Evolutionary conservation across 2,329 filamentous ascomycete species (phyloP), one percentile per base, ranked within the genome.

Genomic region (Aspergillus eucalypticola): DNA sequence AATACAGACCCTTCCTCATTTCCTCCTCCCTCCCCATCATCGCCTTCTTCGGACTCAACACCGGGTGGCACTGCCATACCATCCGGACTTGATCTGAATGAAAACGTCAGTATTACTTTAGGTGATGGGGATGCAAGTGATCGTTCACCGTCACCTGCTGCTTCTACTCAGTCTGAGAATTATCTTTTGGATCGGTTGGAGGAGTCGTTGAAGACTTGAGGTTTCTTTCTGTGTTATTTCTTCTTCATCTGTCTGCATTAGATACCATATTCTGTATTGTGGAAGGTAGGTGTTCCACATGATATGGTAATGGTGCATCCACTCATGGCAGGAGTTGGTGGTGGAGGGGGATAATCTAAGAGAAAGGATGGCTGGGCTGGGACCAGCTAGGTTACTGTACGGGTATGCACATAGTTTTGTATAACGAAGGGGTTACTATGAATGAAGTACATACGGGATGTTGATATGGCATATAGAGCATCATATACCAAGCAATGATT

Each of bases 171-270:
- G 19, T 69, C 67, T 0, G 66, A 63, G 53, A 70, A 70, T 52
- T 64, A 55, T 11, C 67, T 71, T 38, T 53, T 71, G 17, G 67
- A 71, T 59, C 62, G 61, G 17, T 46, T 71, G 41, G 69, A 71
- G 56, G 67, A 69, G 50, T 69, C 69, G 1, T 51, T 71, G 25
- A 58, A 62, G 10, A 39, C 23, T 21, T 25, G 25, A 25, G 23
- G 13, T 23, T 21, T 8, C 32, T 5, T 29, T 11, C 11, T 0
- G 54, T 27, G 19, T 29, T 49, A 2, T 44, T 27, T 23, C 35
- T 27, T 27, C 6, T 21, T 39, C 7, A 19, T 55, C 21, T 27
- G 6, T 27, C 23, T 19, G n/a, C 23, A 7, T 17, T 29, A 4
- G 23, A 17, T 15, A 32, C 21, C 11, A 11, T 2, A 11, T 44